phyloP scores from a whole-genome alignment of 257 asterid genomes.

The Datura wrightii region DNA sequence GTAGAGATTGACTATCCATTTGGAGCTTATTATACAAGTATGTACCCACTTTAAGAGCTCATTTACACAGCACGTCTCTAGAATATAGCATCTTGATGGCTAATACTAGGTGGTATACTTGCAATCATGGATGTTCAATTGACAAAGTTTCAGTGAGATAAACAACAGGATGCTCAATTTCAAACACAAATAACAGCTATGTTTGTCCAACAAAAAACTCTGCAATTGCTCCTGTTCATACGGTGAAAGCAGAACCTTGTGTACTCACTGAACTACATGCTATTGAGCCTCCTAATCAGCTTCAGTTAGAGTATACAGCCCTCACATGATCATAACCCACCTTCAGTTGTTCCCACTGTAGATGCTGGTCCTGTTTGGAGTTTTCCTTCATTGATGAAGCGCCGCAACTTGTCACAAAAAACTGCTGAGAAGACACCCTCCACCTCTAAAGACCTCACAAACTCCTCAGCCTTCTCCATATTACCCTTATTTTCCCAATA shows the following conservation, averaged over 20 bases:
- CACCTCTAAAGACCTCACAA: slow-evolving; percentile 41
- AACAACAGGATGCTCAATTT: neutral
- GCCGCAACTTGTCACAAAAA: slow-evolving; percentile 35
- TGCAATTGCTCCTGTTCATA: neutral
- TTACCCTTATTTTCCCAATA: slow-evolving; percentile 48
- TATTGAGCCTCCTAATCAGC: neutral
- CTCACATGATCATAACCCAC: neutral
- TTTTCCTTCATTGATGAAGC: slow-evolving; percentile 29
- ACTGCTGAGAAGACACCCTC: slow-evolving; percentile 35
- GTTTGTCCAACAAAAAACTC: neutral
- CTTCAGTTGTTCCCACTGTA: neutral
- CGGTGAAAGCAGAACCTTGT: neutral
- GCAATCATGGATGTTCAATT: neutral
- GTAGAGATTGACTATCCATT: neutral
- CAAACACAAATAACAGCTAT: neutral
- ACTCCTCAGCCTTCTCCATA: slow-evolving; percentile 52
- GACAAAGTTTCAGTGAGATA: slow-evolving; percentile 4
- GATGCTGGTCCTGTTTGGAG: neutral
- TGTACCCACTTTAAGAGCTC: neutral
- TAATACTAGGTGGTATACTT: neutral
- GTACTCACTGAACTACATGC: neutral
- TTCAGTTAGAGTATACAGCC: neutral
- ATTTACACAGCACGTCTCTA: neutral
- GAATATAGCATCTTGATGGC: neutral
- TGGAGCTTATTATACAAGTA: neutral